These are phyloP conservation scores for Backusella luteola DNA, from an alignment of 192 early-diverging fungal species.

Conservation along the genomic window DNA sequence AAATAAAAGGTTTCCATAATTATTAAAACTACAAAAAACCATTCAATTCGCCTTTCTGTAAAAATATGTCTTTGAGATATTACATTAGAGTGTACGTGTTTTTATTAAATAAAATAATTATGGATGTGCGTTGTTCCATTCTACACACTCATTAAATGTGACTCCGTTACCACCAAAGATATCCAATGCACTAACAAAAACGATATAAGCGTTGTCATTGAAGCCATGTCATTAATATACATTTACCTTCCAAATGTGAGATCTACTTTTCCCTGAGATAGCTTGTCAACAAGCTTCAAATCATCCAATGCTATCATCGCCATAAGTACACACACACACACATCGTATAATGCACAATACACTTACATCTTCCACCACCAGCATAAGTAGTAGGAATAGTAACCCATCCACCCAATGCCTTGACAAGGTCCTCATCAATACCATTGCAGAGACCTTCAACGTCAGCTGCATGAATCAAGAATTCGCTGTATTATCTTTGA, in stretches of 20 bases:
- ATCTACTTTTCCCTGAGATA: constrained; percentile 86
- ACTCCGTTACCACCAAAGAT: constrained; percentile 92
- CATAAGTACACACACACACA: neutral
- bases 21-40: too few relatives aligned
- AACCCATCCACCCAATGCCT: constrained; percentile 81
- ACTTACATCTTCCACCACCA: constrained; percentile 76
- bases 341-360: neutral
- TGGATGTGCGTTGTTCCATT: constrained; percentile 57
- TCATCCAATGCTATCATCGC: constrained; percentile 52
- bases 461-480: constrained; percentile 96
- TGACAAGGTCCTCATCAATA: constrained; percentile 86
- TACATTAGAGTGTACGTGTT: neutral
- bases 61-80: too few relatives aligned
- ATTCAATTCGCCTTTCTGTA: too few relatives aligned
- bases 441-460: constrained; percentile 96
- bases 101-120: neutral
- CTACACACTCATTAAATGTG: constrained; percentile 76
- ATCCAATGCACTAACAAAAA: constrained; percentile 76
- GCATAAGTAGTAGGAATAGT: constrained; percentile 93
- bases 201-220: neutral
- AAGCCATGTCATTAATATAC: neutral
- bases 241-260: constrained; percentile 86
- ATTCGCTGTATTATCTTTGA: constrained; percentile 58
- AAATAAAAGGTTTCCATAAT: too few relatives aligned
- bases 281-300: constrained; percentile 69